Base-by-base conservation (phyloP, 1,284 basidiomycete species). In the Bondarzewia mesenterica region DNA sequence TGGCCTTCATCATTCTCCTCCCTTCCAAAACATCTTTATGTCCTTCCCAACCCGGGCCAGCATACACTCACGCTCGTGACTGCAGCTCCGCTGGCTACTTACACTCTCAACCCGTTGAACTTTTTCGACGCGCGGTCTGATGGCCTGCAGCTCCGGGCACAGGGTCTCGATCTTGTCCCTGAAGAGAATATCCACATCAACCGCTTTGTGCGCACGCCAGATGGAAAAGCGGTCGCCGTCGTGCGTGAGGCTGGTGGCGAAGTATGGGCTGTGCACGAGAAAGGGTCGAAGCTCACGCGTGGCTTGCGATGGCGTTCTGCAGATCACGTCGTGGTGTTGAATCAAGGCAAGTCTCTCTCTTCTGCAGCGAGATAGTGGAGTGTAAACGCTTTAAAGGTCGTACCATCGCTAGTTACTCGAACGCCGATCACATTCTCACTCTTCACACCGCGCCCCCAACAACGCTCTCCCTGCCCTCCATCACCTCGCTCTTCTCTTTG, bases 201-300 rank as follows among this genome's bases (percentile, higher is more conserved):
- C 8, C 69, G 73, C 27, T 82, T 89, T 55, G 75, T 86, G 25
- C 74, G 87, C 50, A 89, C 87, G 4, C 82, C 86, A 2, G 83
- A 88, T 50, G 87, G 88, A 2, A 72, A 71, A 50, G 87, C 84
- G 7, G 72, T 90, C 38, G 85, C 77, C 12, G 75, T 82, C 10
- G 65, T 85, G 35, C 75, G 84, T 40, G 64, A 66, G 43, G 66
- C 69, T 23, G 75, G 75, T 10, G 81, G 81, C 8, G 82, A 88
- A 57, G 70, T 75, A 2, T 89, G 83, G 82, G 70, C 66, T 52
- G 68, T 80, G 43, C 63, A 64, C 14, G 67, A 72, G 38, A 12
- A 40, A 18, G 75, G 71, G n/a, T 63, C 64, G 41, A 68, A 67
- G 51, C 59, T 85, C 41, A 59, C 66, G 59, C 70, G 60, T 42